Percentiles rank a stretch among this genome's conserved stretches.
Conservation (phyloP, 2,329 filamentous ascomycete species). For the Trichophyton benhamiae region DNA sequence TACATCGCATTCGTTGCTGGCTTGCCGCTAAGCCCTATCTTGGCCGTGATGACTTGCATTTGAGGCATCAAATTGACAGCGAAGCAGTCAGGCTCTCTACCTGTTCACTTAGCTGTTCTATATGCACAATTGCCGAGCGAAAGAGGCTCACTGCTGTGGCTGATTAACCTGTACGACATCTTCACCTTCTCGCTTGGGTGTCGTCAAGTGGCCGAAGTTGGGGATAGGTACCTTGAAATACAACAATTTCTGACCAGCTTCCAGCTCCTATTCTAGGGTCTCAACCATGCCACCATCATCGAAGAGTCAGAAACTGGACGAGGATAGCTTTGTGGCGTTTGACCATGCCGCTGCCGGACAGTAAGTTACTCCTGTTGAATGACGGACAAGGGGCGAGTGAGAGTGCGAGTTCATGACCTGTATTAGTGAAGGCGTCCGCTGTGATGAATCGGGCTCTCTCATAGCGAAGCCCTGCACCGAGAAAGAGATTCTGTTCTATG, state of each 20-base stretch:
- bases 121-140: not conserved
- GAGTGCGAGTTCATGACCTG: not conserved
- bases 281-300: slow-evolving; percentile 23
- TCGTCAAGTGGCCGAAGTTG: not conserved
- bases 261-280: not conserved
- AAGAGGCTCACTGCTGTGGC: not conserved
- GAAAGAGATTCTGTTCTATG: slow-evolving; percentile 81
- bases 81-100: too few species aligned
- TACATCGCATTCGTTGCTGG: too few species aligned
- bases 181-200: not conserved
- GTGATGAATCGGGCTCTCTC: slow-evolving; percentile 66
- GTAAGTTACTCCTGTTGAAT: slow-evolving; percentile 26
- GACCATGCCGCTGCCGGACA: slow-evolving; percentile 38
- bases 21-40: too few species aligned
- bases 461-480: slow-evolving; percentile 90
- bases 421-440: slow-evolving; percentile 74
- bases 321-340: slow-evolving; percentile 32
- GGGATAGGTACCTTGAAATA: not conserved
- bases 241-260: not conserved
- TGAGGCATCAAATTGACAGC: too few species aligned
- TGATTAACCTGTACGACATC: not conserved
- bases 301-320: slow-evolving; percentile 26
- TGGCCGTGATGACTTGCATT: too few species aligned
- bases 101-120: not conserved
- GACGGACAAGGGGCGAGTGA: not conserved